Percentiles rank a stretch among this genome's conserved stretches.
Evolutionary conservation across 768 basidiomycete genomes (phyloP).

Genomic region (Phylloporus sp.): DNA sequence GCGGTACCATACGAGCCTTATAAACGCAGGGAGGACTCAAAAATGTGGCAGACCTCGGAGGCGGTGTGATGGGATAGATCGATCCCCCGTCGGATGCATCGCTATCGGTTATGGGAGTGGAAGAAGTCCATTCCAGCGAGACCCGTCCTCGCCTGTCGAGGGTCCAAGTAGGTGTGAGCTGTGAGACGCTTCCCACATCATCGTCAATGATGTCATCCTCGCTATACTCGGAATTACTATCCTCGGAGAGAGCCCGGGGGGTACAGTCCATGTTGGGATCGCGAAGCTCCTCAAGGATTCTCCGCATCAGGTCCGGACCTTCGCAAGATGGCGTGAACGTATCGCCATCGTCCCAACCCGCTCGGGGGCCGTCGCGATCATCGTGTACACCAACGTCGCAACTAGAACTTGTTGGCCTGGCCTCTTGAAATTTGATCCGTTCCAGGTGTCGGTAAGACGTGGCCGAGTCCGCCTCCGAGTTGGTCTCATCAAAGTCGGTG

Average conservation of each 20-base stretch:
- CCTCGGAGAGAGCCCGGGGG: slow-evolving; percentile 3
- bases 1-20: neutral
- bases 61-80: slow-evolving; percentile 8
- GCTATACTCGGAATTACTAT: neutral
- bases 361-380: neutral
- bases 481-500: neutral
- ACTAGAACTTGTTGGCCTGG: neutral
- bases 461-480: neutral
- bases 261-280: slow-evolving; percentile 8
- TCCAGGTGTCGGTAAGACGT: neutral
- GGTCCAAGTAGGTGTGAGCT: too few species aligned
- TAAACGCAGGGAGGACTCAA: neutral
- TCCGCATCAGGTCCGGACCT: slow-evolving; percentile 9
- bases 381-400: neutral
- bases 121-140: slow-evolving; percentile 1
- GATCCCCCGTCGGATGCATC: slow-evolving; percentile 2
- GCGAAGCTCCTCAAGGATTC: slow-evolving; percentile 12
- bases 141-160: neutral
- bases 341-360: neutral
- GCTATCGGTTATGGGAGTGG: neutral
- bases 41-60: neutral
- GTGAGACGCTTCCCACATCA: neutral
- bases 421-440: neutral
- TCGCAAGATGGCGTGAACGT: neutral
- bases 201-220: neutral